Evolutionary conservation across 352 stramenopile genomes (phyloP).

Genomic region (Phytophthora fragariae): DNA sequence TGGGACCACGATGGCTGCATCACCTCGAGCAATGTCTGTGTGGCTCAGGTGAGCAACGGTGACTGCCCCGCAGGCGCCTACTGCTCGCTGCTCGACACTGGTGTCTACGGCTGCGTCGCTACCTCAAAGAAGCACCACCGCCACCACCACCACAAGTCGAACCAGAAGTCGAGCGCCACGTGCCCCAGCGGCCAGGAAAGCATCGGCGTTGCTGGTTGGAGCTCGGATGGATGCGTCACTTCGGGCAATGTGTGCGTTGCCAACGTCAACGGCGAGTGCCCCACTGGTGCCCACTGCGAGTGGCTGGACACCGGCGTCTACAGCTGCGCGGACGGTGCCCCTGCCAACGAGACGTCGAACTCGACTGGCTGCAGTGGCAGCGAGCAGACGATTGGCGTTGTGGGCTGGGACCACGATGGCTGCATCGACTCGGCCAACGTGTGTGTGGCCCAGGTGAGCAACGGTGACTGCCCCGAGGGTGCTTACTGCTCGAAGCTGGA

Average conservation of each 20-base stretch:
- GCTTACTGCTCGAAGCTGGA: constrained; percentile 34
- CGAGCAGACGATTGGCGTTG: constrained; percentile 33
- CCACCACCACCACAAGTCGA: constrained; percentile 24
- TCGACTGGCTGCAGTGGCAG: constrained; percentile 11
- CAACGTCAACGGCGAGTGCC: constrained; percentile 24
- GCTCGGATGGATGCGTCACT: constrained; percentile 12
- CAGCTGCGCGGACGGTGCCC: constrained; percentile 19
- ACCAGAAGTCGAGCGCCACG: constrained; percentile 12
- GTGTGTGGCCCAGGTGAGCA: constrained; percentile 7
- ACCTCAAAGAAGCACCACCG: constrained; percentile 21
- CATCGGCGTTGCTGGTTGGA: constrained; percentile 26
- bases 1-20: constrained; percentile 35
- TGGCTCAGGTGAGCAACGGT: constrained; percentile 36
- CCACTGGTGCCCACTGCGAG: constrained; percentile 24
- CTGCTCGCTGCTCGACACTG: constrained; percentile 37
- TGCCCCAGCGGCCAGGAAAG: constrained; percentile 27
- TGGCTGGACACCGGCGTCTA: constrained; percentile 28
- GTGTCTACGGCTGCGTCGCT: constrained; percentile 41
- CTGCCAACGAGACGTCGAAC: constrained; percentile 15
- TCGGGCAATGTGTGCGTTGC: constrained; percentile 25
- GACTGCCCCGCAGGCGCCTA: constrained; percentile 28
- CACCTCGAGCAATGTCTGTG: constrained; percentile 25
- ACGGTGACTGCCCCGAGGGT: constrained; percentile 26
- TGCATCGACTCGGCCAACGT: constrained; percentile 40
- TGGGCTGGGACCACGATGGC: constrained; percentile 44